Conservation (phyloP, 768 basidiomycete species). For the Omphalotus guepiniiformis region DNA sequence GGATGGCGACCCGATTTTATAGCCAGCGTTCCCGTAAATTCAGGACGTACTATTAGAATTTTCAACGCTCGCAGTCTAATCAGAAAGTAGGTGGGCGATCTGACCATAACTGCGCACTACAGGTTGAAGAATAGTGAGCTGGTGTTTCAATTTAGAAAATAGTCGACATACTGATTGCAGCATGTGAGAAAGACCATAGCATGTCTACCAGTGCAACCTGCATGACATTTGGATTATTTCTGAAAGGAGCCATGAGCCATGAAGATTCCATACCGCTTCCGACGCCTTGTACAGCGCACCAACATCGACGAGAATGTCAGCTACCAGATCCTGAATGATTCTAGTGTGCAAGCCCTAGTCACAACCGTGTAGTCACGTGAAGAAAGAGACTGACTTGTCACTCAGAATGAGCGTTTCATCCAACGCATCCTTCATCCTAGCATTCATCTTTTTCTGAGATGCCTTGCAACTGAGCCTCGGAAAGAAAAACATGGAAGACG, state of each 20-base stretch:
- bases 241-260: too few species aligned
- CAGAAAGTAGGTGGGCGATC: neutral
- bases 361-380: neutral
- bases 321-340: conserved; percentile 75
- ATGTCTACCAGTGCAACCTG: conserved; percentile 89
- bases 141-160: neutral
- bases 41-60: conserved; percentile 66
- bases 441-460: conserved; percentile 78
- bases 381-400: conserved; percentile 49
- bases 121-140: neutral
- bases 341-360: conserved; percentile 31
- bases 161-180: conserved; percentile 64
- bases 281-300: conserved; percentile 86
- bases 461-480: neutral
- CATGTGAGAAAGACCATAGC: conserved; percentile 83
- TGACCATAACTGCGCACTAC: conserved; percentile 47
- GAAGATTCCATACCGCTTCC: conserved; percentile 62
- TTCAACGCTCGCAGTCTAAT: neutral
- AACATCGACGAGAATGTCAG: conserved; percentile 63
- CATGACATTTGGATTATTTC: neutral
- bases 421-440: conserved; percentile 86
- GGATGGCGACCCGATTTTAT: conserved; percentile 90
- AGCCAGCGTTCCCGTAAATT: conserved; percentile 86
- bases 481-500: neutral
- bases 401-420: conserved; percentile 87